Base-by-base conservation (phyloP, 2,329 filamentous ascomycete genomes). In the Nannizzia gypsea region DNA sequence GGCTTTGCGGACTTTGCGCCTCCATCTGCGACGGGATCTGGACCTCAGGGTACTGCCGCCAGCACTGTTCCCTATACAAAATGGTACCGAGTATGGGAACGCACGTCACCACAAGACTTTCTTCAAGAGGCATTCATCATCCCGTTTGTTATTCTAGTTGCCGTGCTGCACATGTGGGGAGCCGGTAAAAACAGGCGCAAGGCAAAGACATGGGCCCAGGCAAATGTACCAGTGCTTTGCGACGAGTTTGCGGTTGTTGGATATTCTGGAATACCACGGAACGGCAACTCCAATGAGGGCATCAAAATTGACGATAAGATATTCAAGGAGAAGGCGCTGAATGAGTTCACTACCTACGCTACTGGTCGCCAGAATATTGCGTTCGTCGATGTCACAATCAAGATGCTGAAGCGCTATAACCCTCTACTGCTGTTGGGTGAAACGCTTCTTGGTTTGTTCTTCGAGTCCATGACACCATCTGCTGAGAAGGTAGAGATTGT, bases 1-100 rank as follows among this genome's bases (percentile, higher is more conserved):
- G 62, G 60, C 44, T 63, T 63, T 46, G 60, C 62, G 48, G 60
- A 63, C 26, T 63, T 63, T 34, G 56, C 62, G 26, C 58, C 57
- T 22, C n/a, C 58, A 26, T 52, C 66, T 62, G 60, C 11, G 15
- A 31, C 67, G 61, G 61, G 72, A 31, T 65, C 66, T 62, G 61
- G 63, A 38, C 74, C 75, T 56, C 67, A 69, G 34, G 70, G 74
- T 17, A 79, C 81, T 62, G 78, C 77, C 50, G 72, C 75, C 54
- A 78, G 80, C 50, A 74, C 72, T 48, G 77, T 79, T 26, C 88
- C 89, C 13, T 96, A 87, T 74, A 96, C 90, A 57, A 90, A 89
- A 79, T 99, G 93, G 93, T 99, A 97, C 78, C 90, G 90, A 60
- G 80, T 97, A 63, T 93, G 95, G 81, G 91, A 97, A 81, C 90